These are phyloP conservation scores for Leptodontidium sp. DNA, from an alignment of 2,329 filamentous ascomycete species.

Conservation along the genomic window DNA sequence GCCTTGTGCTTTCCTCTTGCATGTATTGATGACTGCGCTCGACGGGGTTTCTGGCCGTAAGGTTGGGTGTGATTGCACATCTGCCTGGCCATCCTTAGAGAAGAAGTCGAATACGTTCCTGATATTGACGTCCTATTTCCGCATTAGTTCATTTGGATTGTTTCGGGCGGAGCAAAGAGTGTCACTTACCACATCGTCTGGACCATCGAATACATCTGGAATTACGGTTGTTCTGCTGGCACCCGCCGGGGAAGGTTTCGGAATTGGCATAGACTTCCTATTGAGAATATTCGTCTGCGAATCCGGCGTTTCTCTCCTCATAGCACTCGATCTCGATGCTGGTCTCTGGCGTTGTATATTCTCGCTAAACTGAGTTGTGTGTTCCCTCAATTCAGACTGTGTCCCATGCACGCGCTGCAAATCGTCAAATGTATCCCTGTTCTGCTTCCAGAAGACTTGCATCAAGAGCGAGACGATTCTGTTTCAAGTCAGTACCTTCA, in stretches of 20 bases:
- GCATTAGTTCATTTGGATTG: background rate
- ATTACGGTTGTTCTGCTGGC: background rate
- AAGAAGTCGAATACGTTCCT: background rate
- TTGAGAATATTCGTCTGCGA: background rate
- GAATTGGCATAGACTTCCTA: background rate
- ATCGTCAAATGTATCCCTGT: background rate
- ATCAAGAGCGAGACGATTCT: background rate
- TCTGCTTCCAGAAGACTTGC: constrained; percentile 1
- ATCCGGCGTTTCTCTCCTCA: background rate
- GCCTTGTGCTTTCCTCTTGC: background rate
- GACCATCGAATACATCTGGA: background rate
- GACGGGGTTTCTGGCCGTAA: background rate
- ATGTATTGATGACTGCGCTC: background rate
- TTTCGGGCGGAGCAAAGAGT: background rate
- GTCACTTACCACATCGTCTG: background rate
- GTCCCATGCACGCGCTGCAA: too few relatives aligned
- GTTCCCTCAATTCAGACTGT: background rate
- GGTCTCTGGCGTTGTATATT: background rate
- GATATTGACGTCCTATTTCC: background rate
- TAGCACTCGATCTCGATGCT: background rate
- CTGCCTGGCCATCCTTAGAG: background rate
- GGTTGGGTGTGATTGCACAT: background rate
- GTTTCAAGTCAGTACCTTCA: background rate
- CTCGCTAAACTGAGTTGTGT: background rate
- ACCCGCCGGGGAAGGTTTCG: background rate